Evolutionary conservation across 768 basidiomycete species (phyloP).

Genomic region (Trametopsis cervina): DNA sequence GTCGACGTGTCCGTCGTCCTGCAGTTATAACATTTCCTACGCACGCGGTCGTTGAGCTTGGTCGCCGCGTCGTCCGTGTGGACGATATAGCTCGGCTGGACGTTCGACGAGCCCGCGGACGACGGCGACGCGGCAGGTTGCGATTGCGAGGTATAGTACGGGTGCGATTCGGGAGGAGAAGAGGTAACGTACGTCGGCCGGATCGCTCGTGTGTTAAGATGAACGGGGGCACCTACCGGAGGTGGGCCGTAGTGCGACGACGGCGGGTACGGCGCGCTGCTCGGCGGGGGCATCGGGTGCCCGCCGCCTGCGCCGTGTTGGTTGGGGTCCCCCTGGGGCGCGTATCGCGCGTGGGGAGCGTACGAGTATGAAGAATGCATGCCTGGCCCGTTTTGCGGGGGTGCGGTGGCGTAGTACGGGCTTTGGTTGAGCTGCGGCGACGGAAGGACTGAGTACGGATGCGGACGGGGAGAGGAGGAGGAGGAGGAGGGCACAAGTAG

Average conservation of each 20-base stretch:
- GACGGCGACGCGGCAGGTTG: background rate
- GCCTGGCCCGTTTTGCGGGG: slow-evolving; percentile 4
- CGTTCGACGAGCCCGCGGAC: background rate
- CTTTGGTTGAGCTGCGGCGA: slow-evolving; percentile 5
- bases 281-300: slow-evolving; percentile 13
- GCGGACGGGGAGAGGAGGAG: slow-evolving; percentile 24
- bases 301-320: too few species aligned
- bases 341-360: slow-evolving; percentile 20
- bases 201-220: slow-evolving; percentile 21
- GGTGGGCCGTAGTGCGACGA: slow-evolving; percentile 19
- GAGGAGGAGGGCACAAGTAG: slow-evolving; percentile 27
- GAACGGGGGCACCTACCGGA: slow-evolving; percentile 5
- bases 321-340: background rate
- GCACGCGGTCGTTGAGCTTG: slow-evolving; percentile 70
- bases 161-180: background rate
- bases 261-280: slow-evolving; percentile 19
- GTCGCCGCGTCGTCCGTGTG: slow-evolving; percentile 78
- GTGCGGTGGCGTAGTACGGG: slow-evolving; percentile 7
- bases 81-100: slow-evolving; percentile 31
- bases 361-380: slow-evolving; percentile 13
- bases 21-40: slow-evolving; percentile 78
- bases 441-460: slow-evolving; percentile 23
- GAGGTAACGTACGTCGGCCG: background rate
- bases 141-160: background rate
- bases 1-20: slow-evolving; percentile 81